Evolutionary conservation across 352 stramenopile species (phyloP).

Genomic region (Phytophthora nicotianae): DNA sequence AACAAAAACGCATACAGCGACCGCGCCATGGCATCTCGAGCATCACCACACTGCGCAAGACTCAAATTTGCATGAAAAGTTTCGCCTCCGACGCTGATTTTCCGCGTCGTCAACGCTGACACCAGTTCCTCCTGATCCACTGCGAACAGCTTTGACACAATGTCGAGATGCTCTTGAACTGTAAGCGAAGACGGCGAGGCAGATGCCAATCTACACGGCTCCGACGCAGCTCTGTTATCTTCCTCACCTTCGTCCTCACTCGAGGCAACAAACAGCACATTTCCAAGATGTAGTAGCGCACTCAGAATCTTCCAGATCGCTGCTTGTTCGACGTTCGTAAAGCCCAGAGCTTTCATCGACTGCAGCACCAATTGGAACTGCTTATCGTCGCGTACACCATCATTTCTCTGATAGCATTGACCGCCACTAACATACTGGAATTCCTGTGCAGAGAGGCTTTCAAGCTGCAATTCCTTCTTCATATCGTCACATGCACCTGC

Average conservation of each 20-base stretch:
- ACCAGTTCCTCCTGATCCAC: conserved; percentile 57
- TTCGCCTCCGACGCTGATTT: conserved; percentile 74
- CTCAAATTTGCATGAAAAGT: conserved; percentile 70
- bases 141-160: conserved; percentile 47
- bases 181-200: conserved; percentile 42
- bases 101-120: conserved; percentile 63
- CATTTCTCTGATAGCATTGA: conserved; percentile 68
- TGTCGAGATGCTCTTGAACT: conserved; percentile 47
- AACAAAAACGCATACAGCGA: conserved; percentile 87
- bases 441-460: conserved; percentile 40
- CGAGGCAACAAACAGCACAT: conserved; percentile 68
- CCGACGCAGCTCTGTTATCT: conserved; percentile 42
- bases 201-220: conserved; percentile 42
- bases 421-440: conserved; percentile 77
- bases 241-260: conserved; percentile 59
- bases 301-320: conserved; percentile 75
- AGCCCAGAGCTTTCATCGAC: conserved; percentile 79
- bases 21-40: conserved; percentile 73
- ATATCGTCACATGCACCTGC: conserved; percentile 52
- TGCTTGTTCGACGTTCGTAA: conserved; percentile 60
- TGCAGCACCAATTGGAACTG: conserved; percentile 68
- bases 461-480: conserved; percentile 50
- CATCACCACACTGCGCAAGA: conserved; percentile 66
- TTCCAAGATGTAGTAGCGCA: conserved; percentile 85
- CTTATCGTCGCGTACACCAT: conserved; percentile 63